These are phyloP conservation scores for Cenchrus americanus DNA, from an alignment of 176 grass and related monocot genomes.

Conservation along the genomic window DNA sequence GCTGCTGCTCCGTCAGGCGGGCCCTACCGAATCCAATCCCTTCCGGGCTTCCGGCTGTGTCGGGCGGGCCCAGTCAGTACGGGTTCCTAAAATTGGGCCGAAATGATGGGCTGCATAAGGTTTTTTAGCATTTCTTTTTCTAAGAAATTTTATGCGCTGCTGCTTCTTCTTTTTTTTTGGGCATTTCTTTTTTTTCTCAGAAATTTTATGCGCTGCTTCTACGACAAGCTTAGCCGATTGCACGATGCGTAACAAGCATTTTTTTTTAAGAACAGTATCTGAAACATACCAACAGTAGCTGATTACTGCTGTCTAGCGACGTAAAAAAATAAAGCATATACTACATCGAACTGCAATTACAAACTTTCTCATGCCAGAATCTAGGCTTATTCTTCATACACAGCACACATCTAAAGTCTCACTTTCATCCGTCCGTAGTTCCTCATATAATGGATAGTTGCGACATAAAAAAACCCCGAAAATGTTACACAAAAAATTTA, in stretches of 20 bases:
- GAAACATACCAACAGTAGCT: not conserved
- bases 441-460: not conserved
- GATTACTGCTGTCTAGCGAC: not conserved
- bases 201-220: no score
- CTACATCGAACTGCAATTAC: not conserved
- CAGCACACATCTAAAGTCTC: not conserved
- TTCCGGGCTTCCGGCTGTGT: no score
- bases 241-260: no score
- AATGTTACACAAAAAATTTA: not conserved
- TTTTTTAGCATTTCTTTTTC: not conserved
- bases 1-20: not conserved
- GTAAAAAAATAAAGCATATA: no score
- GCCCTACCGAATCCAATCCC: constrained; percentile 39
- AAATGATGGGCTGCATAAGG: not conserved
- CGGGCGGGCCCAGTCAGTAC: no score
- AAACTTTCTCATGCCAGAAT: not conserved
- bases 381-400: not conserved
- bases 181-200: no score
- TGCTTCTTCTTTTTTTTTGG: no score
- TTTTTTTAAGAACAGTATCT: no score
- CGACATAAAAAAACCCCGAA: not conserved
- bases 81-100: not conserved
- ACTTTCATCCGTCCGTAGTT: not conserved
- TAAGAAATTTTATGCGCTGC: no score
- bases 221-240: no score